These are phyloP conservation scores for Ophiostoma triangulosporum DNA, from an alignment of 2,329 filamentous ascomycete species.

Conservation along the genomic window DNA sequence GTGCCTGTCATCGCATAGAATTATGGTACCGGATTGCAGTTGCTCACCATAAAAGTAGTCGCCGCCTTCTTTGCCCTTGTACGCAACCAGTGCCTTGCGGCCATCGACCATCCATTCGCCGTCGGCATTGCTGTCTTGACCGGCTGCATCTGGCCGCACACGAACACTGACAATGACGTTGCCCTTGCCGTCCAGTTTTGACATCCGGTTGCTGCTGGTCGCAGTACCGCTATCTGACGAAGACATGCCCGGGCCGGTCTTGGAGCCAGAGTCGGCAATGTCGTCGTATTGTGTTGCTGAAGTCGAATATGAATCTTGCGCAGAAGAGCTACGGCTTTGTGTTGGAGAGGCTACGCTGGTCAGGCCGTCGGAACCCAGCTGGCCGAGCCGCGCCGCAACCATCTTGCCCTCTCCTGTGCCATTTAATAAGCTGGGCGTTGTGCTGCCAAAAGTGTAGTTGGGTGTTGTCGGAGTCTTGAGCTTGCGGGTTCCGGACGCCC, in stretches of 20 bases:
- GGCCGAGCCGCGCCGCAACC: slow-evolving; percentile 45
- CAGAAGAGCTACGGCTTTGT: slow-evolving; percentile 82
- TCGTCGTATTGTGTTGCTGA: slow-evolving; percentile 85
- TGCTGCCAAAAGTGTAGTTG: slow-evolving; percentile 34
- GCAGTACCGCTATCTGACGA: slow-evolving; percentile 5
- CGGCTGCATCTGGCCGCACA: slow-evolving; percentile 67
- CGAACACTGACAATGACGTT: slow-evolving; percentile 94
- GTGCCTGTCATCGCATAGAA: slow-evolving; percentile 6
- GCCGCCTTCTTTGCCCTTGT: slow-evolving; percentile 76
- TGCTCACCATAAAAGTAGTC: slow-evolving; percentile 83
- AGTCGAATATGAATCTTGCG: slow-evolving; percentile 83
- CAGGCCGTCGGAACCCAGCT: slow-evolving; percentile 59
- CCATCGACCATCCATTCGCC: slow-evolving; percentile 89
- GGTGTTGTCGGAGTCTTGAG: slow-evolving; percentile 42
- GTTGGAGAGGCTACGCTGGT: slow-evolving; percentile 70
- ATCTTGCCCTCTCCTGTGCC: slow-evolving; percentile 66
- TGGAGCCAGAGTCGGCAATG: slow-evolving; percentile 39
- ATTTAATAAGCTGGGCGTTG: slow-evolving; percentile 63
- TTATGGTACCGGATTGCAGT: too few species aligned
- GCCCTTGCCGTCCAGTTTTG: slow-evolving; percentile 63
- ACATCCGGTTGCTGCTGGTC: slow-evolving; percentile 29
- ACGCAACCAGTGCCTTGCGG: slow-evolving; percentile 67
- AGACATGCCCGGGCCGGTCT: slow-evolving; percentile 17
- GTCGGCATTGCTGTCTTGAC: slow-evolving; percentile 50
- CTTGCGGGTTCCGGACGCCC: slow-evolving; percentile 34